These are phyloP conservation scores for Citrus glauca DNA, from an alignment of 345 rosid genomes.

Conservation along the genomic window DNA sequence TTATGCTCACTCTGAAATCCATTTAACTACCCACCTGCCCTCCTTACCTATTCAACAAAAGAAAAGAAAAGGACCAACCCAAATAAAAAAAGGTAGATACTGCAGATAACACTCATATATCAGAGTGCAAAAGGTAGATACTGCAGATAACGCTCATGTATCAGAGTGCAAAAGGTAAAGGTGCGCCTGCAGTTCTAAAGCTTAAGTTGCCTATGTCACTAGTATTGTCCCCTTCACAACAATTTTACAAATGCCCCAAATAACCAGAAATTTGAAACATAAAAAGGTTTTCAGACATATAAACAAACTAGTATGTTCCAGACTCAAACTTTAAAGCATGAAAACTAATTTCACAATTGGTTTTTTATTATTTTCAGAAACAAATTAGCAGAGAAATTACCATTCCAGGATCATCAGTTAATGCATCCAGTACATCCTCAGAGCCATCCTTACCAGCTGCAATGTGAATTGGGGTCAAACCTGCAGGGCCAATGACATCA, in stretches of 20 bases:
- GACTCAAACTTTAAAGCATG: background rate
- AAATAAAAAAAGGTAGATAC: no score
- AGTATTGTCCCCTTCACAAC: background rate
- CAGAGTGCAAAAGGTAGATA: background rate
- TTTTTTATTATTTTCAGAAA: background rate
- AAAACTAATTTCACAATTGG: background rate
- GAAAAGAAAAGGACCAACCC: background rate
- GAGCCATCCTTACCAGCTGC: conserved; percentile 99
- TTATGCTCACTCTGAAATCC: background rate
- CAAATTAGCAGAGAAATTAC: conserved; percentile 32
- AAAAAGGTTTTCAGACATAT: background rate
- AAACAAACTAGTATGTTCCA: background rate
- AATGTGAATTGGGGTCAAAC: conserved; percentile 98
- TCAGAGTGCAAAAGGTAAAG: background rate
- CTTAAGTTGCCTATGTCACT: background rate
- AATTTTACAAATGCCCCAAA: background rate
- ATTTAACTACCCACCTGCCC: background rate
- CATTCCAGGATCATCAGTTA: conserved; percentile 86
- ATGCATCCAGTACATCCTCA: conserved; percentile 79
- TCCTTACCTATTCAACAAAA: background rate
- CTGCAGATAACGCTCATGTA: background rate
- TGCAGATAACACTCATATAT: no score
- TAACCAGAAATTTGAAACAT: background rate
- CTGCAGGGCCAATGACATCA: conserved; percentile 81
- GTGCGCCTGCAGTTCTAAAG: background rate